These are phyloP conservation scores for Phylloporus arenicola DNA, from an alignment of 768 basidiomycete species.

Conservation along the genomic window DNA sequence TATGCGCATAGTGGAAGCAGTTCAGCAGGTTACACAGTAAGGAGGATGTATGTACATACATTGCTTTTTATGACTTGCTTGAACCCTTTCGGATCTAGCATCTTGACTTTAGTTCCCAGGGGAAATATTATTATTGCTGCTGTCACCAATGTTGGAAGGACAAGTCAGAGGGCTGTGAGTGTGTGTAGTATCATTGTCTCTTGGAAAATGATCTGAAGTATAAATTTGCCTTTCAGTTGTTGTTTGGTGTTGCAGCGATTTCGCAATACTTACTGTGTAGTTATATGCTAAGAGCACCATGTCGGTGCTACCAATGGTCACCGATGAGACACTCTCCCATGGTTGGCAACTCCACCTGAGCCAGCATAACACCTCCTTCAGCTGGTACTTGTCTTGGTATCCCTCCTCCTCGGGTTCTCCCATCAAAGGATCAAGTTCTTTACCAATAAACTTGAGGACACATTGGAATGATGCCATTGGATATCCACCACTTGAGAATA, in stretches of 20 bases:
- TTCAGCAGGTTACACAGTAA: not conserved
- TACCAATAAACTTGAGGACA: slow-evolving; percentile 90
- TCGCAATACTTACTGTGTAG: no score
- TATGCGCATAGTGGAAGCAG: no score
- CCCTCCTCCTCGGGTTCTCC: slow-evolving; percentile 97
- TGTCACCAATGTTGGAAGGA: slow-evolving; percentile 34
- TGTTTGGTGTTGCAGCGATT: no score
- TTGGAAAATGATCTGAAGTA: no score
- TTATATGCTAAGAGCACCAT: no score
- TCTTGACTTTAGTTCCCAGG: slow-evolving; percentile 59
- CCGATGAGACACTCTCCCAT: no score
- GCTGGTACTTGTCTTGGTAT: slow-evolving; percentile 98
- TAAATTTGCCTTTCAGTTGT: no score
- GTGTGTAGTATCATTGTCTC: slow-evolving; percentile 22
- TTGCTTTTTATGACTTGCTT: slow-evolving; percentile 68
- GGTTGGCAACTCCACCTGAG: no score
- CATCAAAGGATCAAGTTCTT: slow-evolving; percentile 93
- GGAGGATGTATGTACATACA: slow-evolving; percentile 44
- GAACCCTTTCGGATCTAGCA: slow-evolving; percentile 66
- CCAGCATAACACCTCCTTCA: slow-evolving; percentile 95
- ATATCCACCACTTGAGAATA: no score
- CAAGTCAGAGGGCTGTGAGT: slow-evolving; percentile 15
- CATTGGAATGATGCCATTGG: slow-evolving; percentile 82
- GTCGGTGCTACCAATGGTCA: no score
- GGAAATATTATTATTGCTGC: slow-evolving; percentile 48